Conservation (phyloP, 2,329 filamentous ascomycete genomes). For the Hypoxylon sp. region DNA sequence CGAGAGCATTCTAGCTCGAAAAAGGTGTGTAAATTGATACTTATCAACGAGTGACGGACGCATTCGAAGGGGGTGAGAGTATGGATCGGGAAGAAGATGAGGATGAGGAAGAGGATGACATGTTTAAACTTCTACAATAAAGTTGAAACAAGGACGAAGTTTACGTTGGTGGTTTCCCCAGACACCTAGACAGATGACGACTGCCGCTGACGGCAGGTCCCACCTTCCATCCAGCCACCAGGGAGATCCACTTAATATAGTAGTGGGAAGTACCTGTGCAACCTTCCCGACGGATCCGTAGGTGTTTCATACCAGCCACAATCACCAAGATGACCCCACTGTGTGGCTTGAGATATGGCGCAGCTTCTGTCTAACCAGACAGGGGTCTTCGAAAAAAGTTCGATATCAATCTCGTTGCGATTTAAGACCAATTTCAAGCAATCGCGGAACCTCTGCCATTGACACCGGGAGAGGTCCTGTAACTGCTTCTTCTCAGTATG, state of each 20-base stretch:
- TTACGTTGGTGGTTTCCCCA: constrained; percentile 25
- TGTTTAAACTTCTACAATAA: constrained; percentile 24
- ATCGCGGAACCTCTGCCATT: constrained; percentile 37
- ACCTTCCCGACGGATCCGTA: constrained; percentile 22
- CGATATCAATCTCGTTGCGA: constrained; percentile 39
- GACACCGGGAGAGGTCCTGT: constrained; percentile 39
- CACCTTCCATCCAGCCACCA: constrained; percentile 32
- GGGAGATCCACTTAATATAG: neutral
- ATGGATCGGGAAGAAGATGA: constrained; percentile 38
- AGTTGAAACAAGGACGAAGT: constrained; percentile 38
- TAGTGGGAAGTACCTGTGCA: constrained; percentile 6
- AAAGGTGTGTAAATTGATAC: constrained; percentile 27
- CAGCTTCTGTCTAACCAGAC: constrained; percentile 20
- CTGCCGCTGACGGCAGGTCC: constrained; percentile 25
- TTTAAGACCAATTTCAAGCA: constrained; percentile 27
- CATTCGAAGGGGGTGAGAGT: constrained; percentile 38
- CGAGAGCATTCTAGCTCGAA: constrained; percentile 36
- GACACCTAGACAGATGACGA: constrained; percentile 44
- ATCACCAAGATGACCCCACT: neutral
- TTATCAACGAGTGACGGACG: constrained; percentile 43
- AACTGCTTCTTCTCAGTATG: constrained; percentile 58
- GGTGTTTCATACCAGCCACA: constrained; percentile 21
- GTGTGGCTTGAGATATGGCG: constrained; percentile 29
- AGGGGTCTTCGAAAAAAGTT: constrained; percentile 50
- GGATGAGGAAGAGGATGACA: constrained; percentile 32